These are phyloP conservation scores for Colletotrichum tabaci DNA, from an alignment of 2,329 filamentous ascomycete genomes.

Conservation along the genomic window DNA sequence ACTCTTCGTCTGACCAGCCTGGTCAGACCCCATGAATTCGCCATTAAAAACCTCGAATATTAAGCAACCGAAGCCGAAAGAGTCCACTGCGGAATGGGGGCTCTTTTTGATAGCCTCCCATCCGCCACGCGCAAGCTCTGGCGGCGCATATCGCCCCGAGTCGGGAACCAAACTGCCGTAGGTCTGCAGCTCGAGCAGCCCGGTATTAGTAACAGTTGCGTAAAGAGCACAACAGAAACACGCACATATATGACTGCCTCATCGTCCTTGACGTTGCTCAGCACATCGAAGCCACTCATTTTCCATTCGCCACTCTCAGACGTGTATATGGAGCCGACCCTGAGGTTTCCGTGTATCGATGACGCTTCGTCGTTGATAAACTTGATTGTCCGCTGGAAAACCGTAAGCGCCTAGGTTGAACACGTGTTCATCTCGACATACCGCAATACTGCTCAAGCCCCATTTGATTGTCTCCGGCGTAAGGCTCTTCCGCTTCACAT, in stretches of 20 bases:
- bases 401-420: conserved; percentile 15
- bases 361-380: conserved; percentile 96
- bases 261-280: conserved; percentile 97
- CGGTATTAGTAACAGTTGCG: conserved; percentile 35
- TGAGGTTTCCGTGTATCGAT: conserved; percentile 90
- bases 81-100: conserved; percentile 85
- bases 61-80: conserved; percentile 87
- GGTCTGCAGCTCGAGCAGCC: conserved; percentile 64
- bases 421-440: conserved; percentile 55
- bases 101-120: conserved; percentile 92
- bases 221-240: too few relatives aligned
- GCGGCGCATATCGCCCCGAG: conserved; percentile 85
- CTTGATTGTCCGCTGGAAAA: conserved; percentile 83
- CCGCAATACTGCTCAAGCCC: conserved; percentile 90
- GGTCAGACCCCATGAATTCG: conserved; percentile 80
- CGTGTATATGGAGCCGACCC: conserved; percentile 89
- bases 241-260: conserved; percentile 85
- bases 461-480: conserved; percentile 96
- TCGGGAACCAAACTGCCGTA: conserved; percentile 92
- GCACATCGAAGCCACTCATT: conserved; percentile 90
- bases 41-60: conserved; percentile 95
- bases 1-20: conserved; percentile 87
- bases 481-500: conserved; percentile 88
- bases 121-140: conserved; percentile 87
- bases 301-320: conserved; percentile 99